Base-by-base conservation (phyloP, 441 rosid genomes). In the Erysimum cheiri region DNA sequence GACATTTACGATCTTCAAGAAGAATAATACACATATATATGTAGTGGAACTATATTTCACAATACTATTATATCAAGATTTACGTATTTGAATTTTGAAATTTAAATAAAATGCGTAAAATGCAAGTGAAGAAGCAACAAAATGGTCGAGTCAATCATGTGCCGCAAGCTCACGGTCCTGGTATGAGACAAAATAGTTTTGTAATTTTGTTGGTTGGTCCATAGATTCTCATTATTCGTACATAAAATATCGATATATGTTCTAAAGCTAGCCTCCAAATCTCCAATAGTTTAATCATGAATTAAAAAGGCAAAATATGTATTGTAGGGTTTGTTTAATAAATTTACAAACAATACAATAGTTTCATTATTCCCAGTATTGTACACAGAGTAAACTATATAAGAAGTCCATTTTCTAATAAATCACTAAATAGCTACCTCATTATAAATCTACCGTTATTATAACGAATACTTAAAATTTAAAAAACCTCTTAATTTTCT, bases 201-300 rank as follows among this genome's bases (percentile, higher is more conserved):
- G 77, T 73, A 71, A 35, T 50, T 60, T 50, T 52, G 68, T 67
- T 67, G 19, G 69, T 60, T 67, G 73, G 73, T 74, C 64, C 64
- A 67, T 35, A 36, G 43, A 74, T 67, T 53, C 61, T 43, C 50
- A 67, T 4, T 36, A 29, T 46, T 17, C 15, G 32, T 56, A 47
- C 13, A 56, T 26, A 56, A 17, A 46, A 35, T 54, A 71, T 44
- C 13, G 46, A 46, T 17, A 28, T 44, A 64, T 37, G 52, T 37
- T 56, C 58, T 35, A 55, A 71, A 44, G 50, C 22, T 19, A 19
- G 22, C 39, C 31, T 55, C 70, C 64, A 63, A 63, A 67, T 17
- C 17, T 46, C 39, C 0, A 58, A 48, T 35, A 28, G 26, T 39
- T 49, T 44, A 47, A 49, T 66, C 72, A 59, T 52, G 28, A 33